Evolutionary conservation across 805 yeast genomes (phyloP).

Genomic region (Kluyveromyces wickerhamii): DNA sequence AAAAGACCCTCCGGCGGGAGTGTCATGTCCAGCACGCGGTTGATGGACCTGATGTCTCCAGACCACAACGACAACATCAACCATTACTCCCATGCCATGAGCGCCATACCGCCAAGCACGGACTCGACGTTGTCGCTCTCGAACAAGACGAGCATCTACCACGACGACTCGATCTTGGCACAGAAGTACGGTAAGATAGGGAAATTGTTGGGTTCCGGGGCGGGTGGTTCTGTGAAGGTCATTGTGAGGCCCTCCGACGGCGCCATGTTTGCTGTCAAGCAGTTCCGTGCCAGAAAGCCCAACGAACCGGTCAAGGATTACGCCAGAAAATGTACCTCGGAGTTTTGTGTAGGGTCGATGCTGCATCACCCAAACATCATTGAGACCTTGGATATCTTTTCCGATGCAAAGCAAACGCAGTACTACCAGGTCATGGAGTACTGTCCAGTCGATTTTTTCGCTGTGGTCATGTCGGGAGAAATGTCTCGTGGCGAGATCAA

Average conservation of each 20-base stretch:
- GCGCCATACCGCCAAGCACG: constrained; percentile 31
- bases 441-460: constrained; percentile 77
- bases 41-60: constrained; percentile 10
- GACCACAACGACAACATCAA: constrained; percentile 12
- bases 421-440: constrained; percentile 82
- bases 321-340: constrained; percentile 84
- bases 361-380: constrained; percentile 75
- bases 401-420: constrained; percentile 52
- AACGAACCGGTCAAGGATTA: constrained; percentile 68
- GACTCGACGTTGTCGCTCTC: constrained; percentile 28
- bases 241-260: constrained; percentile 61
- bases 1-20: constrained; percentile 14
- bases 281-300: constrained; percentile 63
- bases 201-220: constrained; percentile 74
- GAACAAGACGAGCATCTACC: constrained; percentile 34
- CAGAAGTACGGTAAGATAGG: constrained; percentile 68
- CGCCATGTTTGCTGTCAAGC: constrained; percentile 74
- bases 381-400: constrained; percentile 61
- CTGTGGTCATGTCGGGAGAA: constrained; percentile 79
- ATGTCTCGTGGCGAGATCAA: constrained; percentile 77
- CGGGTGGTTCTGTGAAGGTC: constrained; percentile 79
- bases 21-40: constrained; percentile 3
- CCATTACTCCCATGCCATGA: constrained; percentile 26
- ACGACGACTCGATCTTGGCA: constrained; percentile 44
- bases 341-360: constrained; percentile 78